A percentile compares a stretch with the other conserved stretches of the same genome.
Evolutionary conservation across 495 filamentous ascomycete genomes (phyloP).

Genomic region (Aspergillus cavernicola): DNA sequence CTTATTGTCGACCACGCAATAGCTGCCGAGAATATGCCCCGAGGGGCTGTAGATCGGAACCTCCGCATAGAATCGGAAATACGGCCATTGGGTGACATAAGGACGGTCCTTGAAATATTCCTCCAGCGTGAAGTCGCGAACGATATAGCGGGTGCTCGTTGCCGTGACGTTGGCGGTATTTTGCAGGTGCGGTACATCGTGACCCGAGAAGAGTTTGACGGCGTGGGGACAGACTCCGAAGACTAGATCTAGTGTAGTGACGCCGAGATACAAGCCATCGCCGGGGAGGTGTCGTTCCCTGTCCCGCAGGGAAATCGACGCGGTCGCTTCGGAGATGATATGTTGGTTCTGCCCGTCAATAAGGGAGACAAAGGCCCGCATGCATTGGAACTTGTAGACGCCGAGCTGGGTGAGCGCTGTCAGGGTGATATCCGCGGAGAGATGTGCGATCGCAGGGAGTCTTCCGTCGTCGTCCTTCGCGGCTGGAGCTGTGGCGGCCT

Average conservation of each 20-base stretch:
- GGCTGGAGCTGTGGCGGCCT: not conserved
- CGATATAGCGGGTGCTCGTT: conserved; percentile 41
- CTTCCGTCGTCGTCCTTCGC: conserved; percentile 13
- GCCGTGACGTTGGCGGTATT: conserved; percentile 20
- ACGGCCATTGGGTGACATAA: conserved; percentile 40
- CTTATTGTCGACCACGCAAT: conserved; percentile 56
- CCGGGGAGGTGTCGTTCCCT: conserved; percentile 30
- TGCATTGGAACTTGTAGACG: conserved; percentile 47
- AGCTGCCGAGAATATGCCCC: conserved; percentile 59
- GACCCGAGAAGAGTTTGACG: conserved; percentile 32
- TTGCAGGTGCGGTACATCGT: conserved; percentile 20
- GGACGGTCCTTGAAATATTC: conserved; percentile 43
- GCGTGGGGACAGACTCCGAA: conserved; percentile 49
- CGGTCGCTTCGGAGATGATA: conserved; percentile 62
- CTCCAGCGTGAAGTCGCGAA: conserved; percentile 49
- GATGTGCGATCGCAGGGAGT: not conserved
- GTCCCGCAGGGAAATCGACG: conserved; percentile 44
- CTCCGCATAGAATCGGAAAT: conserved; percentile 58
- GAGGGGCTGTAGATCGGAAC: conserved; percentile 57
- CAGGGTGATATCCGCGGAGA: conserved; percentile 55
- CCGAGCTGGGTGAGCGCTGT: conserved; percentile 64
- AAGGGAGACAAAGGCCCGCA: conserved; percentile 55
- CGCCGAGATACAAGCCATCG: conserved; percentile 44
- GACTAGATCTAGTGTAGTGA: conserved; percentile 37
- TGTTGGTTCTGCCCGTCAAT: conserved; percentile 56